phyloP scores from a whole-genome alignment of 2,329 filamentous ascomycete genomes.

The Chrysoporthe austroafricana region DNA sequence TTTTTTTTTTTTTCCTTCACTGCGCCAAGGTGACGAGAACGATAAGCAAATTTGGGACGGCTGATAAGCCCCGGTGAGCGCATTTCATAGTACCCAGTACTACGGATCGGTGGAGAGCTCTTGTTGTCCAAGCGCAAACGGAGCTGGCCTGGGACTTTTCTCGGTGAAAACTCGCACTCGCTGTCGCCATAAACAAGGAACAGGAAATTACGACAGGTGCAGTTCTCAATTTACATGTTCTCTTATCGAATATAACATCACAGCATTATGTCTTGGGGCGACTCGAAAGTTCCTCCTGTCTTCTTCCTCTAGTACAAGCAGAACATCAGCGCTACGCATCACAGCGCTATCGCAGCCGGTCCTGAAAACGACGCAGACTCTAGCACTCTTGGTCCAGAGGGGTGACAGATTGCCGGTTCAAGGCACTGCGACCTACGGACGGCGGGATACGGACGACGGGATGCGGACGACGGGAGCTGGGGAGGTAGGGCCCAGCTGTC shows the following conservation, averaged over 20 bases:
- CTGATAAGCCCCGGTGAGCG: not conserved
- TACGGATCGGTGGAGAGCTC: not conserved
- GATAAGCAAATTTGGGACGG: not conserved
- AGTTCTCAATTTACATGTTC: no score
- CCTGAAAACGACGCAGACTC: not conserved
- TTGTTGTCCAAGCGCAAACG: not conserved
- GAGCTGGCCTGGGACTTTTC: not conserved
- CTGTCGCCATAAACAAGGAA: not conserved
- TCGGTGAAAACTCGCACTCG: slow-evolving; percentile 1
- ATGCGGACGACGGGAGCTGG: not conserved
- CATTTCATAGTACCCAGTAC: not conserved
- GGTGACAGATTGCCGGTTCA: not conserved
- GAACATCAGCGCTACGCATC: not conserved
- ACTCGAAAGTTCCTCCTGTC: not conserved
- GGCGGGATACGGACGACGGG: not conserved
- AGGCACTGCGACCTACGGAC: not conserved
- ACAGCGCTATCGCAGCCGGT: not conserved
- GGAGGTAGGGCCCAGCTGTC: not conserved
- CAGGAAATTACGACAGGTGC: not conserved
- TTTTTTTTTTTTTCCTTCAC: slow-evolving; percentile 14
- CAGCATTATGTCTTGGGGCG: not conserved
- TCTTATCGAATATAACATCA: not conserved
- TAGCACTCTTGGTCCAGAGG: not conserved
- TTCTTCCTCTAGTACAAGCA: not conserved
- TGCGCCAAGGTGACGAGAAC: not conserved